Conservation (phyloP, 75 land plant genomes). For the Chamaecyparis obtusa region DNA sequence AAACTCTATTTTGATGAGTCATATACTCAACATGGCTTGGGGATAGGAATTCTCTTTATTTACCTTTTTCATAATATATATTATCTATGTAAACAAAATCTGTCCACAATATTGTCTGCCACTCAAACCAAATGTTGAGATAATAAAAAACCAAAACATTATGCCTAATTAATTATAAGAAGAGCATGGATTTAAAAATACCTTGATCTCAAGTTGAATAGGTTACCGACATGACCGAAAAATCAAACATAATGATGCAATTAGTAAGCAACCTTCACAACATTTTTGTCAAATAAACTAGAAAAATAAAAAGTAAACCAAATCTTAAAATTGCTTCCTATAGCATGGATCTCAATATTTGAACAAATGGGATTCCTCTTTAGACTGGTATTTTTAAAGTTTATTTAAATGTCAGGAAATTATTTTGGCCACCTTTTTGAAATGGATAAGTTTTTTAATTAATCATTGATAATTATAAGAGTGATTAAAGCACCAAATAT, state of each 20-base stretch:
- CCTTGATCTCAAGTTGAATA: conserved; percentile 73
- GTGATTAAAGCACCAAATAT: too few relatives aligned
- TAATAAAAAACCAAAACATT: background rate
- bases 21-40: too few relatives aligned
- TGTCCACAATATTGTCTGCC: background rate
- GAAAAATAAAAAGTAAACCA: background rate
- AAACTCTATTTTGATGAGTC: too few relatives aligned
- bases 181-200: conserved; percentile 17
- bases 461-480: too few relatives aligned
- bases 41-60: too few relatives aligned
- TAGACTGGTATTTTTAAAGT: too few relatives aligned
- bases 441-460: too few relatives aligned
- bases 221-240: conserved; percentile 40
- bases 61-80: background rate
- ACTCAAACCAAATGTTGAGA: background rate
- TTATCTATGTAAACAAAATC: background rate
- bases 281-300: background rate
- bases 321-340: background rate
- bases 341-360: background rate
- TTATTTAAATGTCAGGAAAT: too few relatives aligned
- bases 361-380: background rate
- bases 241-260: background rate
- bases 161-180: background rate
- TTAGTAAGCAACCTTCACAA: background rate
- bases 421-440: too few relatives aligned